These are phyloP conservation scores for Strobilomyces echinocephalus DNA, from an alignment of 768 basidiomycete genomes.

Conservation along the genomic window DNA sequence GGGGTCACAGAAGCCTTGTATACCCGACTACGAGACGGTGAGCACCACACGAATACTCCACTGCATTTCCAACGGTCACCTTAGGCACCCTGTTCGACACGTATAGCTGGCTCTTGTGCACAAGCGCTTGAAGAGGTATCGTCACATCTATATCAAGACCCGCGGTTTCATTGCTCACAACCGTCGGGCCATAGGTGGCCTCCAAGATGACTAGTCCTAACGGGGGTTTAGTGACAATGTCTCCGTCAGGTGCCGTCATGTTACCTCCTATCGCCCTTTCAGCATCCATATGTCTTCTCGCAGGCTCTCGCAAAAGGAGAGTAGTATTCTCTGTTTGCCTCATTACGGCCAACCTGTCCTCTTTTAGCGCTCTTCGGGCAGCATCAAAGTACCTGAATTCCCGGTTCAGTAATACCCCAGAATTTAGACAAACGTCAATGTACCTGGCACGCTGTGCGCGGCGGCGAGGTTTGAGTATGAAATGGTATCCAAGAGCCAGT, in stretches of 20 bases:
- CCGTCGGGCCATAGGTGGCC: constrained; percentile 64
- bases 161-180: constrained; percentile 44
- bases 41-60: not conserved
- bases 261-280: constrained; percentile 69
- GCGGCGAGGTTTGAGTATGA: constrained; percentile 52
- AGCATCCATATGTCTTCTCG: constrained; percentile 54
- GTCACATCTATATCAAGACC: constrained; percentile 73
- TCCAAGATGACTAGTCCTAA: constrained; percentile 73
- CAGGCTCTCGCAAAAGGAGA: constrained; percentile 61
- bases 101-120: constrained; percentile 71
- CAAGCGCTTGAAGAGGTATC: constrained; percentile 74
- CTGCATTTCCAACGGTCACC: constrained; percentile 34
- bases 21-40: constrained; percentile 44
- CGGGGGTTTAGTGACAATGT: constrained; percentile 14
- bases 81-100: constrained; percentile 75
- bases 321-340: constrained; percentile 61
- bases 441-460: constrained; percentile 53
- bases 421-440: constrained; percentile 11
- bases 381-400: constrained; percentile 58
- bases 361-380: constrained; percentile 55
- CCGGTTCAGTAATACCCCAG: constrained; percentile 14
- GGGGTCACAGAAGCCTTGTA: constrained; percentile 89
- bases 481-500: constrained; percentile 50
- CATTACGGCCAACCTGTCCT: constrained; percentile 59
- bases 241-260: constrained; percentile 9